These are phyloP conservation scores for Angomonas desouzai DNA, from an alignment of 208 protist genomes.

Conservation along the genomic window DNA sequence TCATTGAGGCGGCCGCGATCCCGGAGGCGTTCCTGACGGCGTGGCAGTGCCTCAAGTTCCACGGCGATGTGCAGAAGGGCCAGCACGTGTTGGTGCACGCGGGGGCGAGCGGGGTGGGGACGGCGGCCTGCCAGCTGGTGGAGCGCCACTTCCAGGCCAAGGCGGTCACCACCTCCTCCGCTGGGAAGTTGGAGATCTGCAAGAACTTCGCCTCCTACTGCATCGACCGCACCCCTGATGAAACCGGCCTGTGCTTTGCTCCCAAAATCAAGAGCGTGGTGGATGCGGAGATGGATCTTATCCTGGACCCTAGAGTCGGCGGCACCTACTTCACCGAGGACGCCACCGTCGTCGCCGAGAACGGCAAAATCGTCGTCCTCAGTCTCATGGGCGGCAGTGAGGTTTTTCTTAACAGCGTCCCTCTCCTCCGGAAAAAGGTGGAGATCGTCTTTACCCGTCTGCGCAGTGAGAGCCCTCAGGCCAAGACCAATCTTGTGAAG, in stretches of 20 bases:
- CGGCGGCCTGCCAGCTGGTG: conserved; percentile 72
- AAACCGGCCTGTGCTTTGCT: conserved; percentile 59
- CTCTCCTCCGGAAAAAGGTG: conserved; percentile 63
- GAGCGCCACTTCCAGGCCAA: conserved; percentile 74
- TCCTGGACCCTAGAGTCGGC: conserved; percentile 80
- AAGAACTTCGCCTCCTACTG: conserved; percentile 53
- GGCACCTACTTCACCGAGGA: conserved; percentile 69
- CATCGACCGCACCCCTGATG: conserved; percentile 59
- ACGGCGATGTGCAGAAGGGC: conserved; percentile 53
- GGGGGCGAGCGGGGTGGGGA: conserved; percentile 87
- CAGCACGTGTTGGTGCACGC: conserved; percentile 87
- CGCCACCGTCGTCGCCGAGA: conserved; percentile 45
- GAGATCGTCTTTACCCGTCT: conserved; percentile 74
- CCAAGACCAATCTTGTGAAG: conserved; percentile 52
- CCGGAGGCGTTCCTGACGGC: conserved; percentile 92
- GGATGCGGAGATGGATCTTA: conserved; percentile 50
- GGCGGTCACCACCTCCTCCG: conserved; percentile 56
- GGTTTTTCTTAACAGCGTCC: conserved; percentile 54
- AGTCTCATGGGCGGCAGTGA: conserved; percentile 56
- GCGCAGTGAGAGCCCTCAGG: conserved; percentile 45
- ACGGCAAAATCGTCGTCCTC: conserved; percentile 67
- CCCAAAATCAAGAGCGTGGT: conserved; percentile 54
- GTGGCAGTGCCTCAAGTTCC: conserved; percentile 82
- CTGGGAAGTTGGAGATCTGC: conserved; percentile 73
- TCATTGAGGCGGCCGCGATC: conserved; percentile 87